phyloP scores from a whole-genome alignment of 2,329 filamentous ascomycete genomes.

The Monosporascus sp. region DNA sequence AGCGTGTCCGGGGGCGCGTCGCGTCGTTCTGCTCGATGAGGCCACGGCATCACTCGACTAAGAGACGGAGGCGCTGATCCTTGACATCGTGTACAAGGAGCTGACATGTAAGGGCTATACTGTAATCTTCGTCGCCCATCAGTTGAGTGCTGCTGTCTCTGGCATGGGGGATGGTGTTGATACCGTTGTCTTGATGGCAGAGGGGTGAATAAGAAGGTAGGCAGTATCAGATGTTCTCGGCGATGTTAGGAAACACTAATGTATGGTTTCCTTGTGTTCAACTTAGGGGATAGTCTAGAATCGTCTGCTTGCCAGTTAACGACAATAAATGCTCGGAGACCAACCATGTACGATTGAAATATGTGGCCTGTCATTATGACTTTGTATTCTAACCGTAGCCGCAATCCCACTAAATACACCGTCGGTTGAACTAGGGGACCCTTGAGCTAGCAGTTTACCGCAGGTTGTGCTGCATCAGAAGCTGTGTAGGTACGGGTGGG shows the following conservation, averaged over 20 bases:
- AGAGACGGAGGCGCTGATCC: conserved; percentile 26
- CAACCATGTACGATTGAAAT: too few species aligned
- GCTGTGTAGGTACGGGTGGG: too few species aligned
- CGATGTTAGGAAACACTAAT: neutral
- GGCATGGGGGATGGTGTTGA: conserved; percentile 21
- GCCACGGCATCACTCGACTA: conserved; percentile 28
- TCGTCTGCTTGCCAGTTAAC: too few species aligned
- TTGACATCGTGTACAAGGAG: conserved; percentile 27
- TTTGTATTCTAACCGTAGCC: too few species aligned
- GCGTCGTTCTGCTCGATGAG: conserved; percentile 29
- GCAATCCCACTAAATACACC: too few species aligned
- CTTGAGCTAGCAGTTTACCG: too few species aligned
- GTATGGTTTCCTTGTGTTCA: too few species aligned
- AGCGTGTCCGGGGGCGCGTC: conserved; percentile 11
- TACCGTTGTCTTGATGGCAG: conserved; percentile 19
- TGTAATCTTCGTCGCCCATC: conserved; percentile 30
- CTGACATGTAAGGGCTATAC: conserved; percentile 22
- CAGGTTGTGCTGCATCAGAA: too few species aligned
- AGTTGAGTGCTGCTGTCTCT: conserved; percentile 20
- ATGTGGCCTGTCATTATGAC: too few species aligned
- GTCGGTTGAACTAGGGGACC: too few species aligned
- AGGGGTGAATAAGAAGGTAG: conserved; percentile 14
- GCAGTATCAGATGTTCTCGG: neutral
- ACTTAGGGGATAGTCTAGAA: too few species aligned
- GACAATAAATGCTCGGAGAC: too few species aligned